Evolutionary conservation across 2,329 filamentous ascomycete species (phyloP).

Genomic region (Stemphylium beticola): DNA sequence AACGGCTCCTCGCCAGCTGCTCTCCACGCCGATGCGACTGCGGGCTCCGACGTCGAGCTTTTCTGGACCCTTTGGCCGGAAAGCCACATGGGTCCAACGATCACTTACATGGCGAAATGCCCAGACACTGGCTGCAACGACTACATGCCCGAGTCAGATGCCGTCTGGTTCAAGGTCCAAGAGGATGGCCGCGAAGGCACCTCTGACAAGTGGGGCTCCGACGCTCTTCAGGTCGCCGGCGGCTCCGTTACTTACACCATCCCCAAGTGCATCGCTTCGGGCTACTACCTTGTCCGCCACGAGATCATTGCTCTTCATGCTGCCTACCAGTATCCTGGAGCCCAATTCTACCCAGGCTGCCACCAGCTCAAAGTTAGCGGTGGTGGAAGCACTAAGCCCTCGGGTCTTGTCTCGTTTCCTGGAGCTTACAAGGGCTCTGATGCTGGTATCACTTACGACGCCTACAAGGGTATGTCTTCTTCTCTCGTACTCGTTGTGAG

Average conservation of each 20-base stretch:
- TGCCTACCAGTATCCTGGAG: slow-evolving; percentile 57
- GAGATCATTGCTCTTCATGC: slow-evolving; percentile 64
- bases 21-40: slow-evolving; percentile 60
- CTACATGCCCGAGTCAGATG: slow-evolving; percentile 55
- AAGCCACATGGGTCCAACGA: slow-evolving; percentile 59
- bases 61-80: slow-evolving; percentile 62
- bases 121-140: slow-evolving; percentile 58
- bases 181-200: slow-evolving; percentile 59
- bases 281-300: slow-evolving; percentile 65
- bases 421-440: slow-evolving; percentile 60
- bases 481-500: too few species aligned
- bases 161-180: slow-evolving; percentile 65
- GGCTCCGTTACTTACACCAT: slow-evolving; percentile 60
- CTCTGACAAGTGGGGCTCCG: slow-evolving; percentile 57
- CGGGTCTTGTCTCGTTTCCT: slow-evolving; percentile 57
- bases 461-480: slow-evolving; percentile 52
- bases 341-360: slow-evolving; percentile 65
- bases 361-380: slow-evolving; percentile 64
- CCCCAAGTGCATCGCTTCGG: slow-evolving; percentile 58
- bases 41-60: slow-evolving; percentile 61
- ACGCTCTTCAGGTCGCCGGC: slow-evolving; percentile 53
- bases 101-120: slow-evolving; percentile 68
- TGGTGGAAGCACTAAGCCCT: slow-evolving; percentile 53
- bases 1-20: slow-evolving; percentile 60
- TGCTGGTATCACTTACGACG: slow-evolving; percentile 60